These are phyloP conservation scores for Silene noctiflora DNA, from an alignment of 179 eudicot species.

Conservation along the genomic window DNA sequence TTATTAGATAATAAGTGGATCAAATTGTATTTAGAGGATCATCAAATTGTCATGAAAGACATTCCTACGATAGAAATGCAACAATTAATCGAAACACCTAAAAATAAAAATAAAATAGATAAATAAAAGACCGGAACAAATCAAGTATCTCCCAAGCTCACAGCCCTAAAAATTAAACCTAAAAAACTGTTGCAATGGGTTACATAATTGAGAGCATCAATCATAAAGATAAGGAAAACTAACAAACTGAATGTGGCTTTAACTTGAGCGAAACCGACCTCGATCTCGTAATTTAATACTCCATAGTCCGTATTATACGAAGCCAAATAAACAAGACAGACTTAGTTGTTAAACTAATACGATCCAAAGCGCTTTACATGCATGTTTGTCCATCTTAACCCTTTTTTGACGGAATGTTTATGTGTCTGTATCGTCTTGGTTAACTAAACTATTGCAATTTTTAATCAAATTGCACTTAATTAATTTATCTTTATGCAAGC, in stretches of 20 bases:
- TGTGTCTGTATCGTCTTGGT: neutral
- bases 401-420: neutral
- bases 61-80: no score
- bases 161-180: no score
- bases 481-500: neutral
- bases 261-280: neutral
- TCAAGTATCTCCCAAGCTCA: no score
- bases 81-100: no score
- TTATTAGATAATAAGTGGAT: no score
- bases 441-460: neutral
- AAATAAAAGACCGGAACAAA: no score
- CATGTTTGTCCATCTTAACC: neutral
- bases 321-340: neutral
- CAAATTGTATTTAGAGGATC: no score
- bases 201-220: neutral
- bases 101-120: no score
- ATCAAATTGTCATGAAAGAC: no score
- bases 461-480: neutral
- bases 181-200: no score
- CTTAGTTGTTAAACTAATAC: neutral
- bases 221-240: neutral
- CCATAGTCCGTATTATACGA: neutral
- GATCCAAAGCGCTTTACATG: neutral
- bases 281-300: neutral
- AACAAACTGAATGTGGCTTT: neutral